Percentiles rank a stretch among this genome's conserved stretches.
phyloP scores from a whole-genome alignment of 2,329 filamentous ascomycete genomes.

The Akanthomyces uredinophilus region DNA sequence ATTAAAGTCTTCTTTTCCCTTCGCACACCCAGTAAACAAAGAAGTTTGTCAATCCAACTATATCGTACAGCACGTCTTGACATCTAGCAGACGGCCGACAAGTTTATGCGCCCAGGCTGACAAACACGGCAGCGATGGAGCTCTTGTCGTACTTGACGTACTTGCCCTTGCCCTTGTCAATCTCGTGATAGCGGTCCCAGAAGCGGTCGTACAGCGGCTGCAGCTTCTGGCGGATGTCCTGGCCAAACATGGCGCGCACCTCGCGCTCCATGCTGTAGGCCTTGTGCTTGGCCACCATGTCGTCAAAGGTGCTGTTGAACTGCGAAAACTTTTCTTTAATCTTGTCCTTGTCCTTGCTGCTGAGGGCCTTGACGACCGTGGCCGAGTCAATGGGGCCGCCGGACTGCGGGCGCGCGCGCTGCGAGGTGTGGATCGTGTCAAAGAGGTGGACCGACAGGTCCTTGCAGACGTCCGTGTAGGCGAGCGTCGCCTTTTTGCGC shows the following conservation, averaged over 20 bases:
- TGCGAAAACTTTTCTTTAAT: slow-evolving; percentile 94
- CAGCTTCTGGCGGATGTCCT: slow-evolving; percentile 84
- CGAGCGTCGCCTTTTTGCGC: slow-evolving; percentile 77
- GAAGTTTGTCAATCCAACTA: neutral
- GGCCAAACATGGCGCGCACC: slow-evolving; percentile 71
- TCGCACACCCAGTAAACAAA: neutral
- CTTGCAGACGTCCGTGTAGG: slow-evolving; percentile 83
- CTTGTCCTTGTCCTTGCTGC: slow-evolving; percentile 87
- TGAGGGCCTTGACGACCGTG: slow-evolving; percentile 75
- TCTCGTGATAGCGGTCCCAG: slow-evolving; percentile 95
- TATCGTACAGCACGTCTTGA: neutral
- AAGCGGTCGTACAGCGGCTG: slow-evolving; percentile 93
- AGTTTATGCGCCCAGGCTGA: slow-evolving; percentile 39
- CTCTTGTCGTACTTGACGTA: slow-evolving; percentile 96
- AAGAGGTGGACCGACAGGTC: slow-evolving; percentile 80
- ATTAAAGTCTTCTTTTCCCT: neutral
- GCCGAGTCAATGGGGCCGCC: slow-evolving; percentile 76
- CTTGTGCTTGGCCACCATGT: slow-evolving; percentile 78
- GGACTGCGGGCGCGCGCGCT: slow-evolving; percentile 63
- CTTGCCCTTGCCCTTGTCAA: slow-evolving; percentile 96
- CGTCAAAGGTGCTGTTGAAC: slow-evolving; percentile 89
- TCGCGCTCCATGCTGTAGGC: slow-evolving; percentile 84
- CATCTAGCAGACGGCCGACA: neutral
- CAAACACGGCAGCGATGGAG: slow-evolving; percentile 63
- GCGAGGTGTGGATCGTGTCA: slow-evolving; percentile 82